These are phyloP conservation scores for Aspergillus tanneri DNA, from an alignment of 2,329 filamentous ascomycete genomes.

Conservation along the genomic window DNA sequence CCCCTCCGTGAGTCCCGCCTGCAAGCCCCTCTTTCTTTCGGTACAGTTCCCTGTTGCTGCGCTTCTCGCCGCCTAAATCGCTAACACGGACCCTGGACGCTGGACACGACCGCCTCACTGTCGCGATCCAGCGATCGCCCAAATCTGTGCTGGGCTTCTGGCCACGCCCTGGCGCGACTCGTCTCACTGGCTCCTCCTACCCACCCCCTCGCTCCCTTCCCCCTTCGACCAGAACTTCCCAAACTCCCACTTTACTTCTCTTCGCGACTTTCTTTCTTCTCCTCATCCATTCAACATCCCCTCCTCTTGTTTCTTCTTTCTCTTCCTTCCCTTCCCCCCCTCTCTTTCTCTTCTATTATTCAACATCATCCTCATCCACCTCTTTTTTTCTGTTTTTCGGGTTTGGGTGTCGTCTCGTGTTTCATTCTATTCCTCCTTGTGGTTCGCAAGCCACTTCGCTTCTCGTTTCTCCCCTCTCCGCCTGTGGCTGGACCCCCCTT, in stretches of 20 bases:
- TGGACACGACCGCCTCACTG: slow-evolving; percentile 27
- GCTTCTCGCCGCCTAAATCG: slow-evolving; percentile 16
- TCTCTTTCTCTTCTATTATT: slow-evolving; percentile 19
- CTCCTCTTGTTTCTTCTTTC: slow-evolving; percentile 17
- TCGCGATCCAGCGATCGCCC: slow-evolving; percentile 26
- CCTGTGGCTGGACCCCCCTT: slow-evolving; percentile 43
- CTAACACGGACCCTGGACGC: slow-evolving; percentile 17
- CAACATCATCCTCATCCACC: slow-evolving; percentile 21
- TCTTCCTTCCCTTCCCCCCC: slow-evolving; percentile 12
- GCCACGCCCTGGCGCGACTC: slow-evolving; percentile 23
- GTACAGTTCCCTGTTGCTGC: slow-evolving; percentile 12
- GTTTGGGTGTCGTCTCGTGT: background rate
- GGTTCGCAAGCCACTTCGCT: slow-evolving; percentile 11
- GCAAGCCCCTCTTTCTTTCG: slow-evolving; percentile 19
- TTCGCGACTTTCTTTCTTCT: slow-evolving; percentile 19
- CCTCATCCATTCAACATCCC: slow-evolving; percentile 22
- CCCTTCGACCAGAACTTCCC: slow-evolving; percentile 22
- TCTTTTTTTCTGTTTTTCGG: slow-evolving; percentile 19
- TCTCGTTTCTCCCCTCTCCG: slow-evolving; percentile 25
- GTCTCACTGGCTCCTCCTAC: slow-evolving; percentile 17
- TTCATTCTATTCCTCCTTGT: slow-evolving; percentile 23
- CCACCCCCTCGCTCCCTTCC: slow-evolving; percentile 20
- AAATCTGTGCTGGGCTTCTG: slow-evolving; percentile 21
- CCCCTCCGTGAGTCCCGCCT: slow-evolving; percentile 23
- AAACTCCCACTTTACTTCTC: slow-evolving; percentile 3